These are phyloP conservation scores for Pythium oligandrum DNA, from an alignment of 352 stramenopile species.

Conservation along the genomic window DNA sequence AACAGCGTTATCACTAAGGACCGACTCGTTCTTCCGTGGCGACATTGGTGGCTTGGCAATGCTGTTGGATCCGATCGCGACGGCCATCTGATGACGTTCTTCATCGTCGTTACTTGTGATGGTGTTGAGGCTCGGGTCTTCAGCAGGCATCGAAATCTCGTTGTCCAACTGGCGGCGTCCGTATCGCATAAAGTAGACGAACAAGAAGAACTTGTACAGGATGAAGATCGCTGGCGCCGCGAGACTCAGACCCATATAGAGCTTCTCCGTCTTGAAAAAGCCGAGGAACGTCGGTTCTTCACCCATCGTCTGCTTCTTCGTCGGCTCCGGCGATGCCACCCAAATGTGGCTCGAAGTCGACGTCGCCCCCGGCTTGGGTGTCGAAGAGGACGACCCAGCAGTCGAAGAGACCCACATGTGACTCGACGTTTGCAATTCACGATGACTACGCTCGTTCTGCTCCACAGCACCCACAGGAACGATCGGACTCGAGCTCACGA, in stretches of 20 bases:
- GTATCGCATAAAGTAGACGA: conserved; percentile 1
- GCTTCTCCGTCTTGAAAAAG: conserved; percentile 20
- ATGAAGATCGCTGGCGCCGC: conserved; percentile 14
- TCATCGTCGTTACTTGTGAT: background rate
- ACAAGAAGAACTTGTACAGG: conserved; percentile 22
- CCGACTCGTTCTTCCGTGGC: background rate
- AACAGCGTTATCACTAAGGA: background rate
- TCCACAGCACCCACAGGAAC: too few relatives aligned
- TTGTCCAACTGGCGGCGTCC: conserved; percentile 18
- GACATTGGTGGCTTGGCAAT: background rate
- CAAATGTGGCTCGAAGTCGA: too few relatives aligned
- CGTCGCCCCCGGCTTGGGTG: too few relatives aligned
- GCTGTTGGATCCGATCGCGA: background rate
- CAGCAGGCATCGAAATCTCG: conserved; percentile 5
- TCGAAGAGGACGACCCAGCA: too few relatives aligned
- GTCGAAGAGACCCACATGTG: too few relatives aligned
- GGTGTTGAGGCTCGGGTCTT: background rate
- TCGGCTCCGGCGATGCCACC: background rate
- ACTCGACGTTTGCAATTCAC: too few relatives aligned
- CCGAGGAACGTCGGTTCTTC: conserved; percentile 22
- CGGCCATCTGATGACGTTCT: background rate
- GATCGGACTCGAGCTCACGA: too few relatives aligned
- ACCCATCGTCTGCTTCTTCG: background rate
- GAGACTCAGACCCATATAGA: conserved; percentile 17
- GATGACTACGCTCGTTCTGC: too few relatives aligned